phyloP scores from a whole-genome alignment of 768 basidiomycete genomes.

The Pleurotus tuber-regium region DNA sequence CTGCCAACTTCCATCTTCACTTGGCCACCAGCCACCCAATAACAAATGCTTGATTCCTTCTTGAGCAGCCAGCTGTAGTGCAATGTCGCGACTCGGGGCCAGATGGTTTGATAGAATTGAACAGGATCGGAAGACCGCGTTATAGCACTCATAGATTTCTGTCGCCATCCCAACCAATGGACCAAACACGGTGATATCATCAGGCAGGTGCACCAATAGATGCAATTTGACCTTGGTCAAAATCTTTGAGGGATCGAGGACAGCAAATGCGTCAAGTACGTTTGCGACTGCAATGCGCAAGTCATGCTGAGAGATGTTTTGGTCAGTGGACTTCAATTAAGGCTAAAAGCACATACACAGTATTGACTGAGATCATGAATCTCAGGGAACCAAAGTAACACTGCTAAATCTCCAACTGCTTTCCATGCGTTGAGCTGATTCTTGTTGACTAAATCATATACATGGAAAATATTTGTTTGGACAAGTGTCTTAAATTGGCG shows the following conservation, averaged over 20 bases:
- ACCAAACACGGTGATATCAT: constrained; percentile 34
- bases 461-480: constrained; percentile 35
- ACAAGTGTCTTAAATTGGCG: constrained; percentile 37
- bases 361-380: constrained; percentile 29
- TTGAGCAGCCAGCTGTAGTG: constrained; percentile 25
- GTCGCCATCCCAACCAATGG: constrained; percentile 32
- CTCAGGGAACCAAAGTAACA: constrained; percentile 39
- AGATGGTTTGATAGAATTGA: constrained; percentile 40
- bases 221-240: constrained; percentile 34
- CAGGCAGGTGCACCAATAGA: constrained; percentile 29
- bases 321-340: neutral
- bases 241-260: constrained; percentile 33
- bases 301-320: constrained; percentile 20
- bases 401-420: constrained; percentile 29
- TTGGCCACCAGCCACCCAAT: constrained; percentile 29
- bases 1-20: constrained; percentile 13
- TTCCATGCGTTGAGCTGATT: constrained; percentile 25
- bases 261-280: constrained; percentile 31
- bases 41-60: constrained; percentile 29
- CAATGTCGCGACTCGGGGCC: constrained; percentile 41
- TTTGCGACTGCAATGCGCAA: constrained; percentile 28
- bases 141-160: constrained; percentile 38
- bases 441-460: constrained; percentile 27
- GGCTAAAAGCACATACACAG: constrained; percentile 17
- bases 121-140: constrained; percentile 38